Evolutionary conservation across 1,284 basidiomycete species (phyloP).

Genomic region (Tylopilus orsonianus): DNA sequence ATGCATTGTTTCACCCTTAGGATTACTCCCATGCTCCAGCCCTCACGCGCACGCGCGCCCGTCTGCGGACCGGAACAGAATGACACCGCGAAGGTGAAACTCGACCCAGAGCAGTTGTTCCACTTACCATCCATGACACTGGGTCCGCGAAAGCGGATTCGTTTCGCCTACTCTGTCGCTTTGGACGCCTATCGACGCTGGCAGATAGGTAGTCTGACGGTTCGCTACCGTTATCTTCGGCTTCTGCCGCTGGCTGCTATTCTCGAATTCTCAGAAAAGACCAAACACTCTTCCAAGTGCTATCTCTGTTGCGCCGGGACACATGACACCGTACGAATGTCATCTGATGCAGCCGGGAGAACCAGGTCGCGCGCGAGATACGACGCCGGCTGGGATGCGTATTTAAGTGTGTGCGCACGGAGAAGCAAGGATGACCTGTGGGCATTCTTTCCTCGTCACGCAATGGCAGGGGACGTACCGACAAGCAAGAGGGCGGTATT

Average conservation of each 20-base stretch:
- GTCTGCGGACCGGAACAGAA: not conserved
- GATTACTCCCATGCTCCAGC: not conserved
- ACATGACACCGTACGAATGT: slow-evolving; percentile 8
- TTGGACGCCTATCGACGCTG: not conserved
- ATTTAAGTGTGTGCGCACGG: slow-evolving; percentile 11
- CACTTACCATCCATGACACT: not conserved
- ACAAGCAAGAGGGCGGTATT: slow-evolving; percentile 27
- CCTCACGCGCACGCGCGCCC: no score
- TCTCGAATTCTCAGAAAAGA: not conserved
- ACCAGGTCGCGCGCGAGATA: not conserved
- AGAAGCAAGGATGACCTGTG: not conserved
- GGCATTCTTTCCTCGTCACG: not conserved
- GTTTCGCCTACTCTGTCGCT: not conserved
- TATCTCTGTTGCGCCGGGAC: slow-evolving; percentile 8
- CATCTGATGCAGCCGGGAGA: slow-evolving; percentile 20
- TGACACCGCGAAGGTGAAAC: not conserved
- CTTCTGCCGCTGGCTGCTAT: not conserved
- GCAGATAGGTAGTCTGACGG: not conserved
- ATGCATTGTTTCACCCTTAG: slow-evolving; percentile 9
- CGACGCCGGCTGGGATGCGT: not conserved
- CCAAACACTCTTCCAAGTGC: not conserved
- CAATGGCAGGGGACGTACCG: no score
- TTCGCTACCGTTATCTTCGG: not conserved
- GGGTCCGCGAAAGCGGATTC: not conserved
- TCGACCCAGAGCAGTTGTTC: slow-evolving; percentile 1